These are phyloP conservation scores for Botrytis sinoallii DNA, from an alignment of 2,329 filamentous ascomycete genomes.

Conservation along the genomic window DNA sequence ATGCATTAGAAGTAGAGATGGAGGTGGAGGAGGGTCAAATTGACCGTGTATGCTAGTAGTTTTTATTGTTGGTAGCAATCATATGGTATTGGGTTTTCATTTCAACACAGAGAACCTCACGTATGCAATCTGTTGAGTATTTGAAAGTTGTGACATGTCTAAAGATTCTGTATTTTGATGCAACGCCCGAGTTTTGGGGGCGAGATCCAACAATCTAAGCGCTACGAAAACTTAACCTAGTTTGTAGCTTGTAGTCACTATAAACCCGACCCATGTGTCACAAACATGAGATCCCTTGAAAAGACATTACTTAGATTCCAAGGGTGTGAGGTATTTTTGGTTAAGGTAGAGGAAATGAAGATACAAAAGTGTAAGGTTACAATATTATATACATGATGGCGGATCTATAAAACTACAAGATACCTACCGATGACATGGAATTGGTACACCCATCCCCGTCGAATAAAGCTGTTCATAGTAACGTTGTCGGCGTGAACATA, in stretches of 20 bases:
- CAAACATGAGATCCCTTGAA: neutral
- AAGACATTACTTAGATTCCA: neutral
- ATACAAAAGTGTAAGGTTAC: neutral
- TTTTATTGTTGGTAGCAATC: conserved; percentile 34
- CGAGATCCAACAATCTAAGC: neutral
- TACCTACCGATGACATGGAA: neutral
- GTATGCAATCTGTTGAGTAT: neutral
- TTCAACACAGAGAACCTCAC: conserved; percentile 9
- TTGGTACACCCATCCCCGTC: neutral
- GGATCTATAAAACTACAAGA: neutral
- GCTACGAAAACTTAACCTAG: neutral
- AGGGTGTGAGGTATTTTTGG: neutral
- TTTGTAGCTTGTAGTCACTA: neutral
- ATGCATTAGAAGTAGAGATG: conserved; percentile 38
- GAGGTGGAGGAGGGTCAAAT: conserved; percentile 30
- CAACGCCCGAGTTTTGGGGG: neutral
- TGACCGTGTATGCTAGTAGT: conserved; percentile 38
- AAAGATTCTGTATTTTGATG: neutral
- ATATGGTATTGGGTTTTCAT: conserved; percentile 24
- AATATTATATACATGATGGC: neutral
- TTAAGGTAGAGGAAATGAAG: neutral
- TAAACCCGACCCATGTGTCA: neutral
- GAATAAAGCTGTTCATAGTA: neutral
- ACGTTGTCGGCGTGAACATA: neutral
- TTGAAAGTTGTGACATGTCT: neutral